Percentiles rank a stretch among this genome's conserved stretches.
Evolutionary conservation across 2,329 filamentous ascomycete genomes (phyloP).

Genomic region (Blumeriella jaapii): DNA sequence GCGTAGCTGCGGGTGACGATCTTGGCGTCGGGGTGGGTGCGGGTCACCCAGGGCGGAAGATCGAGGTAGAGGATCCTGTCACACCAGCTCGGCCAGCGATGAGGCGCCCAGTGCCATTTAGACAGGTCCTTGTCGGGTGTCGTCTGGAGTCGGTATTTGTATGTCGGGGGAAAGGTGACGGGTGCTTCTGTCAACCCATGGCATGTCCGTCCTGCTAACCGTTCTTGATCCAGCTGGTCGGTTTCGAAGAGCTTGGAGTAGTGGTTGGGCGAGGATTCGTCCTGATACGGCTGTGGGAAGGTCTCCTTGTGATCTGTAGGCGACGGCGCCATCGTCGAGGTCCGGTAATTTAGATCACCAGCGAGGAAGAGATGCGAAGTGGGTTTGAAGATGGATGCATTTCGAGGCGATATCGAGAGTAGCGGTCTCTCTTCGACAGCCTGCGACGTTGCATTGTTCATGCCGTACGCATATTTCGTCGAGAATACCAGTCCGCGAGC

Average conservation of each 20-base stretch:
- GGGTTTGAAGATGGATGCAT: constrained; percentile 59
- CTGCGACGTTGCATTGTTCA: constrained; percentile 11
- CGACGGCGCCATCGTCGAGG: constrained; percentile 53
- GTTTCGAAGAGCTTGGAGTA: constrained; percentile 54
- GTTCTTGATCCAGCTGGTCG: constrained; percentile 74
- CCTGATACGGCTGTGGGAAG: constrained; percentile 51
- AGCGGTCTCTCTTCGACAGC: constrained; percentile 33
- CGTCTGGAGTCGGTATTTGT: constrained; percentile 61
- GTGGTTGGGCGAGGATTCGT: constrained; percentile 42
- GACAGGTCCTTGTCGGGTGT: constrained; percentile 30
- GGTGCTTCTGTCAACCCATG: constrained; percentile 67
- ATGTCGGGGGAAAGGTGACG: constrained; percentile 79
- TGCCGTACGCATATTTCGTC: constrained; percentile 27
- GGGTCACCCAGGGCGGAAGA: constrained; percentile 39
- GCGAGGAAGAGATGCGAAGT: constrained; percentile 71
- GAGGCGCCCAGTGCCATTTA: constrained; percentile 62
- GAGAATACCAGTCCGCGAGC: constrained; percentile 69
- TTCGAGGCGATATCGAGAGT: constrained; percentile 30
- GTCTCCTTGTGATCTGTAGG: constrained; percentile 38
- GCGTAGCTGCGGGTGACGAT: constrained; percentile 55
- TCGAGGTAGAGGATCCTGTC: constrained; percentile 77
- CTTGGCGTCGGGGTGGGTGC: constrained; percentile 29
- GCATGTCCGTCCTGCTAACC: constrained; percentile 54
- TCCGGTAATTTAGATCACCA: constrained; percentile 93
- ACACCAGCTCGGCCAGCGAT: constrained; percentile 88